Evolutionary conservation across 23 red algal genomes (phyloP).

Genomic region (Cyanidioschyzon merolae): DNA sequence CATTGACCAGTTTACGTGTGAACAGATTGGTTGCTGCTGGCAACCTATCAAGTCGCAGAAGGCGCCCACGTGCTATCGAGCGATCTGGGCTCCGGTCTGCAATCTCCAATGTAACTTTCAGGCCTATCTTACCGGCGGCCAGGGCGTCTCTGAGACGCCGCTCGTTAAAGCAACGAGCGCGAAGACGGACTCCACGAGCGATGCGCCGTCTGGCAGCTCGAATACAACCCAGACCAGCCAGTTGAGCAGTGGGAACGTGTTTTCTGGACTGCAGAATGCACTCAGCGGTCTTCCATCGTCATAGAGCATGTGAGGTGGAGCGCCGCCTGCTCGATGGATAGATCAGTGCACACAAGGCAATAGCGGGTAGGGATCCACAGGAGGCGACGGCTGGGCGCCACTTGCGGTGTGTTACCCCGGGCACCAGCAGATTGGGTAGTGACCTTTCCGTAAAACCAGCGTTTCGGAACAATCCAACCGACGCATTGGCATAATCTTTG

Average conservation of each 20-base stretch:
- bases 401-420: no score
- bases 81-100: slow-evolving; percentile 16
- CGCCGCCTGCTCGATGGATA: no score
- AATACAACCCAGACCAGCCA: not conserved
- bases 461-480: no score
- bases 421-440: no score
- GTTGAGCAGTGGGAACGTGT: not conserved
- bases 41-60: not conserved
- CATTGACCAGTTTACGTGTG: slow-evolving; percentile 10
- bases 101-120: slow-evolving; percentile 3
- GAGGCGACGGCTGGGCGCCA: no score
- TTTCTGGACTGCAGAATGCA: not conserved
- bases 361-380: no score
- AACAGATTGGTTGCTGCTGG: slow-evolving; percentile 10
- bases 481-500: no score
- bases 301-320: no score
- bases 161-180: not conserved
- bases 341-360: no score
- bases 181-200: not conserved
- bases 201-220: not conserved
- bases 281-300: slow-evolving; percentile 4
- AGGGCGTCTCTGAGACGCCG: not conserved
- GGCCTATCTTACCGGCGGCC: not conserved
- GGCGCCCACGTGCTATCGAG: slow-evolving; percentile 10
- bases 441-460: no score